Evolutionary conservation across 208 protist genomes (phyloP).

Genomic region (Vickermania ingenoplastis): DNA sequence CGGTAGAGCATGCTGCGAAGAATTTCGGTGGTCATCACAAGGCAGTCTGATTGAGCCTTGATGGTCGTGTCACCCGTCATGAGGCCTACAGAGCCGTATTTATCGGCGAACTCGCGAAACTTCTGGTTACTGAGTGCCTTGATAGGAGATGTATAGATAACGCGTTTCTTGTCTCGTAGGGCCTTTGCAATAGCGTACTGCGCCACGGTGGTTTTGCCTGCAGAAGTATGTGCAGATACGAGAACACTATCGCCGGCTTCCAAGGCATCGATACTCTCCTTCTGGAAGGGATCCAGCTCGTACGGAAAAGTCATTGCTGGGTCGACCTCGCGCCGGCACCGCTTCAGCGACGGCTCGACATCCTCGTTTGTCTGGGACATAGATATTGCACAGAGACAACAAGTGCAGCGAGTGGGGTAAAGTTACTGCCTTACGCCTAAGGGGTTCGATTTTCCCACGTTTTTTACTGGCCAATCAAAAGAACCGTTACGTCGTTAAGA

Average conservation of each 20-base stretch:
- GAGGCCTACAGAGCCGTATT: constrained; percentile 98
- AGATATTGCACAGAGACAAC: not conserved
- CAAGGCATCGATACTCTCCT: constrained; percentile 87
- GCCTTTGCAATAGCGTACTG: constrained; percentile 99
- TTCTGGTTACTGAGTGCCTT: constrained; percentile 99
- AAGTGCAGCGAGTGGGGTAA: not conserved
- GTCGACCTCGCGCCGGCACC: constrained; percentile 46
- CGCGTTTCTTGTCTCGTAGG: constrained; percentile 95
- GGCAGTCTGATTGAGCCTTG: constrained; percentile 94
- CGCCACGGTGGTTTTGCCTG: constrained; percentile 99
- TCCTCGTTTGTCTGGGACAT: constrained; percentile 8
- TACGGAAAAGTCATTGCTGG: constrained; percentile 94
- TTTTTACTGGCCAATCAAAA: too few species aligned
- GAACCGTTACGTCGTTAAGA: too few species aligned
- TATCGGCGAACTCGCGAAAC: constrained; percentile 97
- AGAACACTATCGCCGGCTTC: constrained; percentile 98
- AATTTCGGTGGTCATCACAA: constrained; percentile 99
- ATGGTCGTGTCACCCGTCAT: constrained; percentile 99
- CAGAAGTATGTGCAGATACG: constrained; percentile 99
- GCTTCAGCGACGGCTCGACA: constrained; percentile 35
- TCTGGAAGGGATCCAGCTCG: constrained; percentile 94
- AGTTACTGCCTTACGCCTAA: too few species aligned
- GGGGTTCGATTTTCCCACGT: too few species aligned
- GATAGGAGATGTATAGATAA: constrained; percentile 99
- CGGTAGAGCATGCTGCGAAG: constrained; percentile 98